Evolutionary conservation across 345 rosid species (phyloP), one percentile per base, ranked within the genome.

Genomic region (Euphorbia pulcherrima): DNA sequence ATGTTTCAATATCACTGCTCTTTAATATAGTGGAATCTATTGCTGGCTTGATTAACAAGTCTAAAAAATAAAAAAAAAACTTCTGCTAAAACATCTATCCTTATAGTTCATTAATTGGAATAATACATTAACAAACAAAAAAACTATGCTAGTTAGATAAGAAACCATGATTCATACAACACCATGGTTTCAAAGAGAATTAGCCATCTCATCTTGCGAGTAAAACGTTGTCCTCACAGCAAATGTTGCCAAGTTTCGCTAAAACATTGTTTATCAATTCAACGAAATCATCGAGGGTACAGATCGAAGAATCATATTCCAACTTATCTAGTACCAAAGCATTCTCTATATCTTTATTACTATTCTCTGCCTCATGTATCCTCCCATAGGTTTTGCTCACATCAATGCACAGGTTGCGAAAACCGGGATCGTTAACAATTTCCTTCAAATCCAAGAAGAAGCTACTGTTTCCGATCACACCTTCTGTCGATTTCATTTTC

Each of bases 211-310:
- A 29, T 27, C 11, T 50, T 54, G 75, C 28, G 40, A 55, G 61
- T 55, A 70, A 65, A 65, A 46, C n/a, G 12, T 56, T 64, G 72
- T 74, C 63, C 30, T 75, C 71, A 53, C 16, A 1, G 52, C 64
- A 62, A 27, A 23, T 21, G 28, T 57, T 66, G 54, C 77, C 48
- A 10, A 75, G 75, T 71, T 78, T 69, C 50, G 71, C 52, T 12
- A 62, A 8, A 51, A 68, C 63, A 74, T 54, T 30, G 71, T 88
- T 86, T 56, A 84, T 79, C 67, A 80, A 72, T 27, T 81, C 77
- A 74, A 88, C 76, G 64, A 92, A 84, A 72, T 87, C 92, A 27
- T 81, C 75, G 28, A 88, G 80, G 64, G 77, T 77, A 53, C 79
- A 58, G 60, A 87, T 74, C 23, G 68, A 79, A 53, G 75, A 73